These are phyloP conservation scores for Rubia peregrina DNA, from an alignment of 305 asterid species.

Conservation along the genomic window DNA sequence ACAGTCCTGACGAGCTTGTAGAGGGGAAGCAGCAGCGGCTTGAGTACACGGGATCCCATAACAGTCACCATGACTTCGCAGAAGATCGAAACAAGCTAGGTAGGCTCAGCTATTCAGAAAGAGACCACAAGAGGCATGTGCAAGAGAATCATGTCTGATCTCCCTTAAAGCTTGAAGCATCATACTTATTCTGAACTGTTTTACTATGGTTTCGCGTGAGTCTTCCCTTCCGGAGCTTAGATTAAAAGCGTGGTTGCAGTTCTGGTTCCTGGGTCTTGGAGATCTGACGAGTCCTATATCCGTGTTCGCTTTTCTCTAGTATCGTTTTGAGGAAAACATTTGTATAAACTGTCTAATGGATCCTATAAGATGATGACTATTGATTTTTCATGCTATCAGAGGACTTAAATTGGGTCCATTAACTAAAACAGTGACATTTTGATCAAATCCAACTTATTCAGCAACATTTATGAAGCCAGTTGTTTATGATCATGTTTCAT, in stretches of 20 bases:
- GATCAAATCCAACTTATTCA: background rate
- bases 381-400: constrained; percentile 4
- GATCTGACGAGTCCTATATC: background rate
- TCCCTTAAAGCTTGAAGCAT: background rate
- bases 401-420: constrained; percentile 15
- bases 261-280: background rate
- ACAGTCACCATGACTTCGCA: constrained; percentile 27
- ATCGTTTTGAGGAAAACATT: background rate
- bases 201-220: background rate
- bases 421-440: background rate
- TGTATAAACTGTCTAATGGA: constrained; percentile 6
- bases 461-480: background rate
- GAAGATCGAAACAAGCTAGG: constrained; percentile 32
- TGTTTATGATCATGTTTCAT: background rate
- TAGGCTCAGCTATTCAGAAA: constrained; percentile 49
- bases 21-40: constrained; percentile 48
- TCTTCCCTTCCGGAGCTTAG: background rate
- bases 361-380: background rate
- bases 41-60: constrained; percentile 29
- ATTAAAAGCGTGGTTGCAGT: background rate
- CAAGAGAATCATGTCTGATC: constrained; percentile 44
- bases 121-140: constrained; percentile 57
- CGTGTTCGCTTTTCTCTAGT: constrained; percentile 7
- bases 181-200: background rate
- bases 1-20: constrained; percentile 43